Evolutionary conservation across 306 rosid genomes (phyloP), one percentile per base, ranked within the genome.

Genomic region (Cicer judaicum): DNA sequence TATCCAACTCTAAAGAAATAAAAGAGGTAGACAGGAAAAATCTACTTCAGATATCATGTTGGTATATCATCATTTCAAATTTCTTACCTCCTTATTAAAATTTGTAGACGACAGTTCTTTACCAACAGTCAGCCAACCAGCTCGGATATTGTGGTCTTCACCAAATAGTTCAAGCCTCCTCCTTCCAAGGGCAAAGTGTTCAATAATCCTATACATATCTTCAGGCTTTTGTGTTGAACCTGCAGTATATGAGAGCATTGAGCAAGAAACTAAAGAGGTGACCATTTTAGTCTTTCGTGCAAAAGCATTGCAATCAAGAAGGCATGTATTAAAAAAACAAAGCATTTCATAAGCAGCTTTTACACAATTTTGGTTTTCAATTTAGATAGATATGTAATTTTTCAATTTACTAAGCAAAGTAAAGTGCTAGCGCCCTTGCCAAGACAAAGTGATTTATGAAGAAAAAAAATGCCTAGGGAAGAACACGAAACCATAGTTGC

Each of bases 181-280:
- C 75, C 96, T 89, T 84, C 99, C 99, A 76, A 95, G 99, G 71
- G 99, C 93, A 86, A 95, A 95, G 88, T 95, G 99, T 88, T 95
- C 99, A 80, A 95, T 53, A 68, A 95, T 95, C 89, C 97, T 88
- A 71, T 95, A 95, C 99, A 95, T 95, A 70, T 95, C 99, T 70
- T 95, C 99, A 55, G 99, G 99, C 86, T 95, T 95, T 76, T 88
- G 97, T 43, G 99, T 95, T 77, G 98, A 92, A 86, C 99, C 99
- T 95, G 87, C 82, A 77, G 78, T 42, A 75, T 10, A 68, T 13
- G 21, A 79, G 63, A 79, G 63, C 63, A 70, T 64, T 12, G 41
- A 75, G 57, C 53, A 61, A 78, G 18, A 59, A 62, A 24, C 71
- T 56, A 50, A 74, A 50, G 29, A 48, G 49, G 50, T 0, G 41